These are phyloP conservation scores for Fusarium sp. DNA, from an alignment of 2,329 filamentous ascomycete species.

Conservation along the genomic window DNA sequence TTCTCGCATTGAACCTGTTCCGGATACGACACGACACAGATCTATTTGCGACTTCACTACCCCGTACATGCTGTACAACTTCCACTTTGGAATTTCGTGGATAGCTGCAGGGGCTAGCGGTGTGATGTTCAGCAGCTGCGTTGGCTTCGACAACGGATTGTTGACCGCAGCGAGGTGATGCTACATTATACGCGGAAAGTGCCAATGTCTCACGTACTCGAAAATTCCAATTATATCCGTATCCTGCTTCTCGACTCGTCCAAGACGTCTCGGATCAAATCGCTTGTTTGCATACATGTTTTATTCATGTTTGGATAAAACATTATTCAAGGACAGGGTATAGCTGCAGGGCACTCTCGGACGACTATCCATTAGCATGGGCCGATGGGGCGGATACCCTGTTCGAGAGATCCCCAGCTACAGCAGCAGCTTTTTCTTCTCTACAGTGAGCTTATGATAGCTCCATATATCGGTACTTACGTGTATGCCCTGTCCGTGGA, in stretches of 20 bases:
- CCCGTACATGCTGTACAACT: slow-evolving; percentile 25
- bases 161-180: background rate
- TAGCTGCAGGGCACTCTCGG: slow-evolving; percentile 43
- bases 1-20: slow-evolving; percentile 6
- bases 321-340: slow-evolving; percentile 11
- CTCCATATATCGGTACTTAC: background rate
- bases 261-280: slow-evolving; percentile 8
- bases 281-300: slow-evolving; percentile 14
- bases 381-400: slow-evolving; percentile 39
- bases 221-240: background rate
- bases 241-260: background rate
- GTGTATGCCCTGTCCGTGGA: background rate
- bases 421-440: background rate
- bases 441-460: background rate
- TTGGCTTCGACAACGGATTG: slow-evolving; percentile 8
- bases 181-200: background rate
- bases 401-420: slow-evolving; percentile 24
- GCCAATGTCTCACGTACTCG: background rate
- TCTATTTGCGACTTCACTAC: slow-evolving; percentile 20
- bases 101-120: slow-evolving; percentile 13
- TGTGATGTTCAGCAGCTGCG: slow-evolving; percentile 9
- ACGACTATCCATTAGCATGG: slow-evolving; percentile 45
- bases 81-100: slow-evolving; percentile 29
- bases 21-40: slow-evolving; percentile 6
- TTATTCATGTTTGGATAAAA: slow-evolving; percentile 18